Evolutionary conservation across 192 early-diverging fungal species (phyloP), one percentile per base, ranked within the genome.

Genomic region (Phlyctochytrium planicorne): DNA sequence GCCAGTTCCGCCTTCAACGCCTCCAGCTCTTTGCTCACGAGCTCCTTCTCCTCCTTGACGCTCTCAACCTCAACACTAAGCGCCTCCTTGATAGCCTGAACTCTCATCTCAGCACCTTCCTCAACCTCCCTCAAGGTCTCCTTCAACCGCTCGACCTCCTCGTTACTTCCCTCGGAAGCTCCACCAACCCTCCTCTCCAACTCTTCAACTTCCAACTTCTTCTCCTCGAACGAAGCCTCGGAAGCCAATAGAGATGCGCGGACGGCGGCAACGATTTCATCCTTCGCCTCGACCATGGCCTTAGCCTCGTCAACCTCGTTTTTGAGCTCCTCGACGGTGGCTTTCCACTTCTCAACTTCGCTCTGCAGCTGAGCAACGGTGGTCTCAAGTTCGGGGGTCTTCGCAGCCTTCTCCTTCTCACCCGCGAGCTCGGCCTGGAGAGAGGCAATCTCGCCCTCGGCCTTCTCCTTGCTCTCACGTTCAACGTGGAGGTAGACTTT

Each of bases 231-330:
- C 20, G 20, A 25, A 12, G 55, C 55, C 55, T 57, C 55, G 12
- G 55, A 57, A 12, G 55, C 10, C 20, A 27, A 12, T 10, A 57
- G 25, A 4, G 20, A 25, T 6, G 55, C 55, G 12, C 55, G 10
- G 12, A 57, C 20, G 25, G 55, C 55, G 14, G 16, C 55, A 10
- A 57, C 27, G 12, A 57, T 25, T 25, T 57, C 55, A 29, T 57
- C 55, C 55, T 57, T 57, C 6, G 20, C 10, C 20, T 57, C 55
- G 4, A 57, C 6, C 55, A 25, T 10, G 10, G 12, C 55, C 55
- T 25, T 14, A 12, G 55, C 55, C 55, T 57, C 55, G 55, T 10
- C 55, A 4, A 10, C 55, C 55, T 57, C 55, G 55, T 10, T 27
- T 6, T 57, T 25, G 12, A 10, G 14, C 6, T 6, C 55, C 55